Percentiles rank a stretch among this genome's conserved stretches.
Evolutionary conservation across 1,284 basidiomycete genomes (phyloP).

Genomic region (Pascua sp.): DNA sequence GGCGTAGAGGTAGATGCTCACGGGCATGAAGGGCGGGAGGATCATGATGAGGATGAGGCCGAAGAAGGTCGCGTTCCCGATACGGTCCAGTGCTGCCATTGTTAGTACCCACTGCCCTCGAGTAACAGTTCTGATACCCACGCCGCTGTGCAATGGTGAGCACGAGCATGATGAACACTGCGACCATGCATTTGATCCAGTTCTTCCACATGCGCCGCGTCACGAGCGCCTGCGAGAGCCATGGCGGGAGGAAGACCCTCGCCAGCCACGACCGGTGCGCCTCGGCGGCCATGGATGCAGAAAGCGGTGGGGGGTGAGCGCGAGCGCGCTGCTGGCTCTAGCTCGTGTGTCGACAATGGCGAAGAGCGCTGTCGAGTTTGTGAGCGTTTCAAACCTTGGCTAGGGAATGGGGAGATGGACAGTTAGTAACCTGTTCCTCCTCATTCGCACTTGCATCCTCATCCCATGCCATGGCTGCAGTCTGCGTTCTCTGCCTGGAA

Average conservation of each 20-base stretch:
- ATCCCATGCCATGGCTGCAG: too few relatives aligned
- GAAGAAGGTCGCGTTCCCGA: conserved; percentile 28
- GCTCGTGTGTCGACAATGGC: too few relatives aligned
- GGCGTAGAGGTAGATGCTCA: conserved; percentile 44
- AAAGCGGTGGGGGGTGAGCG: too few relatives aligned
- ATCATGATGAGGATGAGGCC: conserved; percentile 37
- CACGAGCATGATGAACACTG: conserved; percentile 30
- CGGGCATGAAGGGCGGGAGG: conserved; percentile 42
- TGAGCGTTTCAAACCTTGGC: too few relatives aligned
- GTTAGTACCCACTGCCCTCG: conserved; percentile 52
- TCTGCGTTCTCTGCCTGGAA: too few relatives aligned
- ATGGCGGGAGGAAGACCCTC: conserved; percentile 20
- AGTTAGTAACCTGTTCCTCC: too few relatives aligned
- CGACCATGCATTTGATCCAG: conserved; percentile 35
- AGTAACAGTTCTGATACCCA: conserved; percentile 10
- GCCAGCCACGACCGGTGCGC: background rate
- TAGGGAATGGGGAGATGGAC: too few relatives aligned
- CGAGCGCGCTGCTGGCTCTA: too few relatives aligned
- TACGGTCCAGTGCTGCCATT: background rate
- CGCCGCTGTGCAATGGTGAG: conserved; percentile 30
- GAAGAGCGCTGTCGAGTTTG: background rate
- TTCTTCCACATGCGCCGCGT: conserved; percentile 41
- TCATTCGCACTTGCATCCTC: too few relatives aligned
- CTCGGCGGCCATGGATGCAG: too few relatives aligned
- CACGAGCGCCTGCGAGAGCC: conserved; percentile 20